A percentile compares a stretch with the other conserved stretches of the same genome.
Evolutionary conservation across 2,329 filamentous ascomycete genomes (phyloP).

Genomic region (Xylariaceae sp.): DNA sequence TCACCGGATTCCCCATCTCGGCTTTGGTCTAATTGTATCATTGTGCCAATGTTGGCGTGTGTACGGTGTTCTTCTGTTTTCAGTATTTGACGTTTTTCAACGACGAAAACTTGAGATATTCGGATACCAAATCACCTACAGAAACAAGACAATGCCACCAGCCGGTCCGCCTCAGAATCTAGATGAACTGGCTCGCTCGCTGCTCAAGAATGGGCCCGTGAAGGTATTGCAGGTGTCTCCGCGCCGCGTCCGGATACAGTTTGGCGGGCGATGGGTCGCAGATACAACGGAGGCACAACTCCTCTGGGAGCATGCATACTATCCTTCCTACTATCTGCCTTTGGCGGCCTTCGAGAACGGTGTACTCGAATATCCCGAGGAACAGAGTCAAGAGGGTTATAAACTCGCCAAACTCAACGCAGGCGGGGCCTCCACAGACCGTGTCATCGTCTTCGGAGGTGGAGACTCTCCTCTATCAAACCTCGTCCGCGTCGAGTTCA

Average conservation of each 20-base stretch:
- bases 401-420: constrained; percentile 18
- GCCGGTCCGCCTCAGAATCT: constrained; percentile 13
- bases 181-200: constrained; percentile 21
- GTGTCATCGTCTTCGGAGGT: constrained; percentile 21
- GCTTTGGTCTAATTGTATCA: not conserved
- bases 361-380: constrained; percentile 4
- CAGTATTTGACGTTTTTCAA: not conserved
- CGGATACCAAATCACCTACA: not conserved
- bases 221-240: constrained; percentile 27
- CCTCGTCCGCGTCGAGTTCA: constrained; percentile 22
- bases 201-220: constrained; percentile 27
- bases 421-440: constrained; percentile 17
- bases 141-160: constrained; percentile 10
- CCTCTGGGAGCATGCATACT: constrained; percentile 35
- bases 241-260: constrained; percentile 30
- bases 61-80: not conserved
- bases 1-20: not conserved
- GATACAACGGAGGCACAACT: constrained; percentile 32
- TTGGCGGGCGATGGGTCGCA: constrained; percentile 28
- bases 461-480: constrained; percentile 17
- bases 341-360: constrained; percentile 15
- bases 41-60: not conserved
- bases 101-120: not conserved
- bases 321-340: constrained; percentile 34
- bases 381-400: constrained; percentile 11